Conservation (phyloP, 192 early-diverging fungal genomes). For the Linnemannia elongata region DNA sequence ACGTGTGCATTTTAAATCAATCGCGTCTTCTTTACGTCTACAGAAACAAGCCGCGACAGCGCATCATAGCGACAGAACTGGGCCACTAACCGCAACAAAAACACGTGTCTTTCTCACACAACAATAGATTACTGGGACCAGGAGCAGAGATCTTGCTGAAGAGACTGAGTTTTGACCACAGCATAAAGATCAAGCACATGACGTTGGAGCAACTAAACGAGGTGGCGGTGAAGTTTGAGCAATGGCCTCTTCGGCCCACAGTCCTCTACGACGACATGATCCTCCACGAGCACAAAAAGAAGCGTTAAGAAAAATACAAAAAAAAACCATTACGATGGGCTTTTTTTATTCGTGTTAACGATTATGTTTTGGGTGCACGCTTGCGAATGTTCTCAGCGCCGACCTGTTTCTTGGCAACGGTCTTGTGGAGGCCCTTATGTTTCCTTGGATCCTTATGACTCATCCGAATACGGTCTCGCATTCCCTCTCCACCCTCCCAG, state of each 20-base stretch:
- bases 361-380: slow-evolving; percentile 10
- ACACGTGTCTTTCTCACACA: neutral
- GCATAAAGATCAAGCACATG: slow-evolving; percentile 58
- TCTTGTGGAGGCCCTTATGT: slow-evolving; percentile 33
- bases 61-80: neutral
- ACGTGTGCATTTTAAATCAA: neutral
- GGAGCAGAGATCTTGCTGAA: slow-evolving; percentile 65
- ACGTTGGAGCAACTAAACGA: slow-evolving; percentile 62
- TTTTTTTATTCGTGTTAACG: neutral
- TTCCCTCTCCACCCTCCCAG: slow-evolving; percentile 95
- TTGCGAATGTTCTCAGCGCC: slow-evolving; percentile 46
- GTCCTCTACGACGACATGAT: slow-evolving; percentile 64
- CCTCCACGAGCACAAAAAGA: slow-evolving; percentile 34
- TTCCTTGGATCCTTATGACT: slow-evolving; percentile 72
- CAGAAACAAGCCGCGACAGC: no score
- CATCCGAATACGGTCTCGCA: slow-evolving; percentile 80
- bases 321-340: neutral
- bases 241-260: slow-evolving; percentile 66
- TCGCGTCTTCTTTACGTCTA: neutral
- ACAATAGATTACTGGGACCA: slow-evolving; percentile 61
- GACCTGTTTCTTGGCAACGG: slow-evolving; percentile 49
- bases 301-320: slow-evolving; percentile 5
- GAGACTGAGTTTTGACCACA: slow-evolving; percentile 60
- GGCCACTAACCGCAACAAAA: neutral
- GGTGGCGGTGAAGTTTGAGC: slow-evolving; percentile 65